phyloP scores from a whole-genome alignment of 495 filamentous ascomycete genomes.

The Platismatia glauca region DNA sequence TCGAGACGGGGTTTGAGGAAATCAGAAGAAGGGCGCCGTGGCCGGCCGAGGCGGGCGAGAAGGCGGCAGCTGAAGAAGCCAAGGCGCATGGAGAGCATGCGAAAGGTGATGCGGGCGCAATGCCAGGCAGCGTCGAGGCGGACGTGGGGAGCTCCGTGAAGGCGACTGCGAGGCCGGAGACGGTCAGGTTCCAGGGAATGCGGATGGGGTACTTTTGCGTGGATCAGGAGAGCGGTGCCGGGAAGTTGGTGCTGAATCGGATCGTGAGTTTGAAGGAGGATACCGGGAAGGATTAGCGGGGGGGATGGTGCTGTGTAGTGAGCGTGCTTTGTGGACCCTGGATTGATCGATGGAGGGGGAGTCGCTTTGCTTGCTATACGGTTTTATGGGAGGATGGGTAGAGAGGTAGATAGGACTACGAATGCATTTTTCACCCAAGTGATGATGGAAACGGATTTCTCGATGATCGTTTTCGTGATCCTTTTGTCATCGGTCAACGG shows the following conservation, averaged over 20 bases:
- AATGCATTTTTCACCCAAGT: not conserved
- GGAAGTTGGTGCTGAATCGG: constrained; percentile 75
- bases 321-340: not conserved
- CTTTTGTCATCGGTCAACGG: too few species aligned
- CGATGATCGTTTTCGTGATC: not conserved
- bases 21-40: constrained; percentile 66
- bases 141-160: not conserved
- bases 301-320: not conserved
- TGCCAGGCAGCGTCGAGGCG: not conserved
- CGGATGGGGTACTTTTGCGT: constrained; percentile 80
- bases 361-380: not conserved
- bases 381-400: not conserved
- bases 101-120: not conserved
- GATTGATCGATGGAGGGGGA: not conserved
- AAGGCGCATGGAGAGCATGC: not conserved
- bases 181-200: constrained; percentile 86
- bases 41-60: constrained; percentile 47
- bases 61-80: constrained; percentile 3
- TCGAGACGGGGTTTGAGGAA: constrained; percentile 81
- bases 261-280: constrained; percentile 94
- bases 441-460: not conserved
- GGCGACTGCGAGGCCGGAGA: constrained; percentile 46
- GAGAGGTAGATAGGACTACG: not conserved
- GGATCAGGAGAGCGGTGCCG: constrained; percentile 70
- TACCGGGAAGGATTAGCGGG: constrained; percentile 44